A percentile compares a stretch with the other conserved stretches of the same genome.
Conservation (phyloP, 2,329 filamentous ascomycete species). For the Pseudogymnoascus sp. region DNA sequence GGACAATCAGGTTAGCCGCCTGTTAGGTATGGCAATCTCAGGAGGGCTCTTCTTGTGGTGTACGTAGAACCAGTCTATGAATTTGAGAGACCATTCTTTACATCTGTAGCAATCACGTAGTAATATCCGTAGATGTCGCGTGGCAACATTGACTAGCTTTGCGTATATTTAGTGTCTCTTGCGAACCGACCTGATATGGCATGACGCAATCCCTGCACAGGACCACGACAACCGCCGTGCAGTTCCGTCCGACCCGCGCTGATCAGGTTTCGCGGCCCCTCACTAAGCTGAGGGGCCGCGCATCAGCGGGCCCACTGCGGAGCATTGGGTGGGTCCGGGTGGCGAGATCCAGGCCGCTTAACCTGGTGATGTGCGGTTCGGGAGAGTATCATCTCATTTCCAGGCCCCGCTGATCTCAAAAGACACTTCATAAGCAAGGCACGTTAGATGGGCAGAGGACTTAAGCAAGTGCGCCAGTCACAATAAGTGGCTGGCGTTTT, state of each 20-base stretch:
- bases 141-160: neutral
- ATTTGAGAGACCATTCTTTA: neutral
- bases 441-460: neutral
- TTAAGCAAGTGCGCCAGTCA: neutral
- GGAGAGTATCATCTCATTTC: neutral
- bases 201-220: no score
- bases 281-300: neutral
- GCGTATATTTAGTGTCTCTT: neutral
- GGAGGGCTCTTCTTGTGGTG: neutral
- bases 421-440: neutral
- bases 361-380: neutral
- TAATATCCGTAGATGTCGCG: neutral
- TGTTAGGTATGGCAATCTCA: neutral
- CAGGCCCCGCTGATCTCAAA: neutral
- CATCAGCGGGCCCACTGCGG: neutral
- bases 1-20: neutral
- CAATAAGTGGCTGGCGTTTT: neutral
- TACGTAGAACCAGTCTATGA: neutral
- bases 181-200: no score
- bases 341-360: neutral
- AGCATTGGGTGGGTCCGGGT: neutral
- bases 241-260: neutral
- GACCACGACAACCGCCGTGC: neutral
- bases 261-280: neutral
- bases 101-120: neutral